phyloP scores from a whole-genome alignment of 805 yeast species.

The Cyberlindnera subsufficiens region DNA sequence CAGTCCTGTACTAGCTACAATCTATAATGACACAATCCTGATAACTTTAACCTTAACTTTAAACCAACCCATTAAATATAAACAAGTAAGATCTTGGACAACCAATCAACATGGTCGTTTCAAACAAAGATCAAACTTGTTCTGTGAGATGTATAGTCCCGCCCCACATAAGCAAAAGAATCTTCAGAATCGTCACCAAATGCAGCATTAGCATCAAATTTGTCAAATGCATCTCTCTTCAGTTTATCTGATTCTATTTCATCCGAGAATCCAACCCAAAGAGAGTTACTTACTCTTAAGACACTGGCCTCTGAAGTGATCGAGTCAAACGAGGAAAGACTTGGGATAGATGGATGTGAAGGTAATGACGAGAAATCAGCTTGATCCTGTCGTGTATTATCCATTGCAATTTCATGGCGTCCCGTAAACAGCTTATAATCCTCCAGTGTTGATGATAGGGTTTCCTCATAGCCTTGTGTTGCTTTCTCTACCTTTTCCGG shows the following conservation, averaged over 20 bases:
- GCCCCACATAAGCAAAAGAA: neutral
- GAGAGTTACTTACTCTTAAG: conserved; percentile 13
- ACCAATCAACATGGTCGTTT: neutral
- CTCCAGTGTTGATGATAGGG: conserved; percentile 14
- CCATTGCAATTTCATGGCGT: neutral
- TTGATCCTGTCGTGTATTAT: neutral
- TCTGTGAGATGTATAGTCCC: conserved; percentile 8
- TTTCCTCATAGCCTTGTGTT: neutral
- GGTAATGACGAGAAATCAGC: neutral
- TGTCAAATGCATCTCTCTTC: conserved; percentile 8
- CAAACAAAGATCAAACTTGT: conserved; percentile 17
- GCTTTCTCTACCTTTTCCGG: neutral
- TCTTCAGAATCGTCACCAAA: conserved; percentile 8
- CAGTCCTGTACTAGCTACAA: too few species aligned
- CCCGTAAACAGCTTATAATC: conserved; percentile 19
- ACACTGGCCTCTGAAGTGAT: conserved; percentile 15
- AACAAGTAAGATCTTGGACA: too few species aligned
- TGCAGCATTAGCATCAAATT: conserved; percentile 9
- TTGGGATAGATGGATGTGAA: conserved; percentile 16
- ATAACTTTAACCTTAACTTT: too few species aligned
- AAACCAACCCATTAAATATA: too few species aligned
- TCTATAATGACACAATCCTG: too few species aligned
- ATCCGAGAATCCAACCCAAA: conserved; percentile 21
- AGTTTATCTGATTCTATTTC: neutral
- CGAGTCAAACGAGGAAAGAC: conserved; percentile 9